phyloP scores from a whole-genome alignment of 2,329 filamentous ascomycete species.

The Drechslerella coelobrocha region DNA sequence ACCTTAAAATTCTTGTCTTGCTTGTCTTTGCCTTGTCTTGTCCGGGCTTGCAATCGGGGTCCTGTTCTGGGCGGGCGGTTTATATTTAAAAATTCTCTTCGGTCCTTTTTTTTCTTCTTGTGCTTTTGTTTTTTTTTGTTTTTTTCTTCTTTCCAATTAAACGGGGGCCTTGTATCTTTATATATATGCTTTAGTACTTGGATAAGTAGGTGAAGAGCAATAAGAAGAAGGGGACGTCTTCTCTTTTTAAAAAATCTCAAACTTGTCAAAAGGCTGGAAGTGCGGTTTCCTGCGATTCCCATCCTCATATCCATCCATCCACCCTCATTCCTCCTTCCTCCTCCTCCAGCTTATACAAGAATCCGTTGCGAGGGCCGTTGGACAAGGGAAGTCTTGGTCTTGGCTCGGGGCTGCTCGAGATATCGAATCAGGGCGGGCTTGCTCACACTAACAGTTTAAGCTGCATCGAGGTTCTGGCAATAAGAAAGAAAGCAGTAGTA shows the following conservation, averaged over 20 bases:
- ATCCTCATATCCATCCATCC: neutral
- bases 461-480: too few species aligned
- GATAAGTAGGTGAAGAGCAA: too few species aligned
- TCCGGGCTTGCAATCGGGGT: too few species aligned
- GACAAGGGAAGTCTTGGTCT: neutral
- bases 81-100: neutral
- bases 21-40: conserved; percentile 1
- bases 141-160: too few species aligned
- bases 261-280: too few species aligned
- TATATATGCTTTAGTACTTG: too few species aligned
- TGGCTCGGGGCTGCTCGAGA: neutral
- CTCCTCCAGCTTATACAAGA: neutral
- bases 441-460: too few species aligned
- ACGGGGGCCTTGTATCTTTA: too few species aligned
- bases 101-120: neutral
- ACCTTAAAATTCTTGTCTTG: conserved; percentile 41
- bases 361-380: neutral
- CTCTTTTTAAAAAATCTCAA: neutral
- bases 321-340: neutral
- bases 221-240: too few species aligned
- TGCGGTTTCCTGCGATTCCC: too few species aligned
- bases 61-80: neutral
- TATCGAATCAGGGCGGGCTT: neutral
- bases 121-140: too few species aligned
- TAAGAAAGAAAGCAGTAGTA: neutral